A percentile compares a stretch with the other conserved stretches of the same genome.
These are phyloP conservation scores for Polygonum aviculare DNA, from an alignment of 148 eudicot genomes.

Conservation along the genomic window DNA sequence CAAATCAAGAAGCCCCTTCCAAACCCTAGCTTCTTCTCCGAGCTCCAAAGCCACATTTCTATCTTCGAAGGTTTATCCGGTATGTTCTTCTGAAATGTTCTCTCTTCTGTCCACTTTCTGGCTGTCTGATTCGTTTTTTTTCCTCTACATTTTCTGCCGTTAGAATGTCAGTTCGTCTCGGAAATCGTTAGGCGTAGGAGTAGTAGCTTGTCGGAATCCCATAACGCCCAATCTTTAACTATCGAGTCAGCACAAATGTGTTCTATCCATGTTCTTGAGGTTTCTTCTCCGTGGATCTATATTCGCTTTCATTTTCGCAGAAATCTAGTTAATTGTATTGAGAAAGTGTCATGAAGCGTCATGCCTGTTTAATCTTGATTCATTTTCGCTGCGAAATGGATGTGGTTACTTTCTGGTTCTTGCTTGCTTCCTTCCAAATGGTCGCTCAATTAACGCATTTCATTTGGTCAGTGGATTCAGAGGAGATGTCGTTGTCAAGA, in stretches of 20 bases:
- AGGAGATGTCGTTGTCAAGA: constrained; percentile 27
- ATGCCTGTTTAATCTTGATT: not conserved
- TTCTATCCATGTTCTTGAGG: not conserved
- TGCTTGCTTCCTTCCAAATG: not conserved
- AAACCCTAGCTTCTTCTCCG: not conserved
- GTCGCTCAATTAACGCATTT: not conserved
- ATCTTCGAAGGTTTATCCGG: not conserved
- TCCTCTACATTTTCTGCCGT: not conserved
- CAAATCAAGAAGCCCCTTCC: not conserved
- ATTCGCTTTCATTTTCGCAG: not conserved
- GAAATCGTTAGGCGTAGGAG: not conserved
- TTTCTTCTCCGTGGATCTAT: not conserved
- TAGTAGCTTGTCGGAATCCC: not conserved
- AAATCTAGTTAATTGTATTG: not conserved
- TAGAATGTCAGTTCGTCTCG: not conserved
- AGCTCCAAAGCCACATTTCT: not conserved
- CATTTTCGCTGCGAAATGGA: not conserved
- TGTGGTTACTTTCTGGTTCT: not conserved
- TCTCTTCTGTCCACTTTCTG: not conserved
- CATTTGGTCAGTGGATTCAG: not conserved
- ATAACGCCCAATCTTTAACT: not conserved
- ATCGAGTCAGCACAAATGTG: not conserved
- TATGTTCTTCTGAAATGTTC: not conserved
- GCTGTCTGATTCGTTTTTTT: not conserved
- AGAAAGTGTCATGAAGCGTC: not conserved